phyloP scores from a whole-genome alignment of 164 flowering plant genomes.

The Magnolia changhungtana region DNA sequence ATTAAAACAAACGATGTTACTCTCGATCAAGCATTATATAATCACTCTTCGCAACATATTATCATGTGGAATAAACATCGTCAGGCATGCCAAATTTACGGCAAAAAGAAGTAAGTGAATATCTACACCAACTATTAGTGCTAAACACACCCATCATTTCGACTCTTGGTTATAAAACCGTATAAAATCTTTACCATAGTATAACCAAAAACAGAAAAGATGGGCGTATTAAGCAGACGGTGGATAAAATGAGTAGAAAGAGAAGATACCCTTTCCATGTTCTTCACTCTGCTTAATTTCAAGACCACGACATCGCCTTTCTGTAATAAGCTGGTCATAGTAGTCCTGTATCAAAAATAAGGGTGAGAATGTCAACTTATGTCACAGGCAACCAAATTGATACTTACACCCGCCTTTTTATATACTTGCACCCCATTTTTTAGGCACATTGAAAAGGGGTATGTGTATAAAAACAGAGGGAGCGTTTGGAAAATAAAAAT shows the following conservation, averaged over 20 bases:
- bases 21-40: too few relatives aligned
- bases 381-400: not conserved
- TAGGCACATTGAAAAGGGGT: not conserved
- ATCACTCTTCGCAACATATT: too few relatives aligned
- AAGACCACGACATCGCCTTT: slow-evolving; percentile 47
- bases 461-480: not conserved
- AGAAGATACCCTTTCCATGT: slow-evolving; percentile 61
- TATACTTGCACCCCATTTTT: not conserved
- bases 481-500: not conserved
- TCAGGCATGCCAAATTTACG: not conserved
- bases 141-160: not conserved
- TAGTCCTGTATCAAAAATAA: slow-evolving; percentile 48
- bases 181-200: not conserved
- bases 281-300: slow-evolving; percentile 45
- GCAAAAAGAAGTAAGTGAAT: not conserved
- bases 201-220: too few relatives aligned
- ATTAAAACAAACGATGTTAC: too few relatives aligned
- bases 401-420: not conserved
- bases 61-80: too few relatives aligned
- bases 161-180: not conserved
- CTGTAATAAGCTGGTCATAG: slow-evolving; percentile 47
- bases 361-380: not conserved
- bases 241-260: not conserved
- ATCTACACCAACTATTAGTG: not conserved
- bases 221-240: not conserved